Conservation (phyloP, 1,284 basidiomycete species). For the Athelia psychrophila region DNA sequence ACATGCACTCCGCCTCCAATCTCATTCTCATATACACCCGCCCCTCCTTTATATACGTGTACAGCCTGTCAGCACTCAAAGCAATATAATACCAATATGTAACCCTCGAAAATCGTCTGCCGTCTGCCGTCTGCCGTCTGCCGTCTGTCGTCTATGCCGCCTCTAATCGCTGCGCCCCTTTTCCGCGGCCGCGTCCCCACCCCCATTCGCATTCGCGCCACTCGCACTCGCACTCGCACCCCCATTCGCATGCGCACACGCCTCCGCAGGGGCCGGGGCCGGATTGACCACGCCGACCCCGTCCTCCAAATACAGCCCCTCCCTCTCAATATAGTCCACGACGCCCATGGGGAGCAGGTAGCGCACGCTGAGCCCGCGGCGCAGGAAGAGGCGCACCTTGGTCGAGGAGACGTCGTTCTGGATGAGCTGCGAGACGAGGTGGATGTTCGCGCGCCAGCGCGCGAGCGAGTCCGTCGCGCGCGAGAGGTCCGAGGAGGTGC, state of each 20-base stretch:
- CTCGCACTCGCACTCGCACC: neutral
- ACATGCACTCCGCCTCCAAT: too few species aligned
- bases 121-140: too few species aligned
- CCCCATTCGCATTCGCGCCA: neutral
- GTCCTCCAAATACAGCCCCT: constrained; percentile 74
- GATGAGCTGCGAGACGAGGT: constrained; percentile 93
- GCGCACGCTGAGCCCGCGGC: constrained; percentile 90
- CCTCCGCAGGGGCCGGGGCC: neutral
- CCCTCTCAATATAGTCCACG: constrained; percentile 91
- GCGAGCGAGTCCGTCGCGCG: constrained; percentile 75
- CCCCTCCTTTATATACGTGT: too few species aligned
- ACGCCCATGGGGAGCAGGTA: constrained; percentile 92
- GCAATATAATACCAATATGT: too few species aligned
- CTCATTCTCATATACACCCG: too few species aligned
- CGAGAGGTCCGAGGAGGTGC: constrained; percentile 91
- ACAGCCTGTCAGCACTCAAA: too few species aligned
- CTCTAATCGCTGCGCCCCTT: neutral
- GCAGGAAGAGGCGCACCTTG: constrained; percentile 90
- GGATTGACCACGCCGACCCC: neutral
- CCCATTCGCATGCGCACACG: neutral
- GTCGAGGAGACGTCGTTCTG: constrained; percentile 98
- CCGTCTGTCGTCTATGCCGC: too few species aligned
- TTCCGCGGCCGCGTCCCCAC: neutral
- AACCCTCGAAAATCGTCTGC: too few species aligned
- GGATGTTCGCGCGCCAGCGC: constrained; percentile 86